Evolutionary conservation across 257 asterid genomes (phyloP), one percentile per base, ranked within the genome.

Genomic region (Henckelia pumila): DNA sequence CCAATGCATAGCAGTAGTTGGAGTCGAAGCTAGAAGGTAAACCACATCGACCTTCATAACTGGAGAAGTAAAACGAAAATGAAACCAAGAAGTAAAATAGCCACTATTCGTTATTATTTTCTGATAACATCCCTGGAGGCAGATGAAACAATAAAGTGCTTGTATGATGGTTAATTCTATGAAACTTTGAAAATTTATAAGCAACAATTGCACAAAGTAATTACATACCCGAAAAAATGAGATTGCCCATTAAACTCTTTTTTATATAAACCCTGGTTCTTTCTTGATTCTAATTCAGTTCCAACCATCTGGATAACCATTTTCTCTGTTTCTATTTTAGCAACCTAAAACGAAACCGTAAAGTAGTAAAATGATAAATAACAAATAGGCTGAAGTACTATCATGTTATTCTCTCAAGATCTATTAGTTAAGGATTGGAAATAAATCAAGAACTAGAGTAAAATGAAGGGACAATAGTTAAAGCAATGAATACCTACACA

Each of bases 301-400:
- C 91, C 99, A 58, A 91, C 99, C 98, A 94, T 91, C 82, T 94
- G 96, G 75, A 94, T 88, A 72, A 94, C 89, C 99, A 94, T 91
- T 79, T 94, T 94, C 81, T 94, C 85, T 2, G 88, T 83, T 64
- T 83, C 88, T 64, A 83, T 83, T 73, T 76, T 83, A 61, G 88
- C 88, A 64, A 94, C 97, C 98, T 89, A 73, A 57, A 81, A 44
- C 7, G 50, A 9, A 35, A 29, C 3, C 76, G 30, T 20, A 56
- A 56, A 37, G 9, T 25, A 52, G 20, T 32, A 16, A 28, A 63
- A 16, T 6, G 58, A 24, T 11, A 53, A 26, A 29, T 33, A 64
- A 9, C 8, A 23, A 56, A 26, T 13, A 30, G 32, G 7, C 6
- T 9, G 26, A 29, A 53, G 1, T n/a, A 11, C 17, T 14, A 44